phyloP scores from a whole-genome alignment of 495 filamentous ascomycete species.

The Gamarada debralockiae region DNA sequence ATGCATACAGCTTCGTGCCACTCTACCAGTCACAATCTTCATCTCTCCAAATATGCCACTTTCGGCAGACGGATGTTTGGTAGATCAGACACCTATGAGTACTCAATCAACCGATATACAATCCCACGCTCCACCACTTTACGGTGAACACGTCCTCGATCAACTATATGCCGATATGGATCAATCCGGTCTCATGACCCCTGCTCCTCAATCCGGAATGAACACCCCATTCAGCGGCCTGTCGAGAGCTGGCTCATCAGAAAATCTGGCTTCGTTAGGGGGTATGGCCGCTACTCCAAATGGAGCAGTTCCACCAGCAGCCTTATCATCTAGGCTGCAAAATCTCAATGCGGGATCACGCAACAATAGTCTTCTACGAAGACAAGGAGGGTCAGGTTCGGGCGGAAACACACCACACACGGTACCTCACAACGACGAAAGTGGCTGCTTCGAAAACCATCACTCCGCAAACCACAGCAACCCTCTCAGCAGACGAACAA shows the following conservation, averaged over 20 bases:
- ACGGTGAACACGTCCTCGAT: constrained; percentile 83
- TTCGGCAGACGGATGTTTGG: constrained; percentile 71
- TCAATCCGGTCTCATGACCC: constrained; percentile 70
- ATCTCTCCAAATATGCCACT: constrained; percentile 89
- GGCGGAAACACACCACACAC: constrained; percentile 23
- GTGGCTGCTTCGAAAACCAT: constrained; percentile 29
- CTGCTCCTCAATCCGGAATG: constrained; percentile 61
- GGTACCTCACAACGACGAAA: constrained; percentile 24
- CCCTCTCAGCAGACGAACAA: constrained; percentile 42
- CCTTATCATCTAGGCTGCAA: constrained; percentile 59
- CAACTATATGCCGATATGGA: constrained; percentile 85
- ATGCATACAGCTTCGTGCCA: constrained; percentile 60
- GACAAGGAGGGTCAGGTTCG: constrained; percentile 12
- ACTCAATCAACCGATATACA: constrained; percentile 33
- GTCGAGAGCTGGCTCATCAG: constrained; percentile 71
- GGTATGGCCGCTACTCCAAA: constrained; percentile 18
- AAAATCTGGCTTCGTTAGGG: constrained; percentile 59
- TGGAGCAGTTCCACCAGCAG: constrained; percentile 55
- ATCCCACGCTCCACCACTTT: constrained; percentile 75
- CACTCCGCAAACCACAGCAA: constrained; percentile 33
- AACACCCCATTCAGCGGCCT: constrained; percentile 73
- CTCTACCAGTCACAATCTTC: constrained; percentile 82
- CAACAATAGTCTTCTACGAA: constrained; percentile 22
- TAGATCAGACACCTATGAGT: constrained; percentile 46
- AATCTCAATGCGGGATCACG: constrained; percentile 47